phyloP scores from a whole-genome alignment of 768 basidiomycete species.

The Russula foetens region DNA sequence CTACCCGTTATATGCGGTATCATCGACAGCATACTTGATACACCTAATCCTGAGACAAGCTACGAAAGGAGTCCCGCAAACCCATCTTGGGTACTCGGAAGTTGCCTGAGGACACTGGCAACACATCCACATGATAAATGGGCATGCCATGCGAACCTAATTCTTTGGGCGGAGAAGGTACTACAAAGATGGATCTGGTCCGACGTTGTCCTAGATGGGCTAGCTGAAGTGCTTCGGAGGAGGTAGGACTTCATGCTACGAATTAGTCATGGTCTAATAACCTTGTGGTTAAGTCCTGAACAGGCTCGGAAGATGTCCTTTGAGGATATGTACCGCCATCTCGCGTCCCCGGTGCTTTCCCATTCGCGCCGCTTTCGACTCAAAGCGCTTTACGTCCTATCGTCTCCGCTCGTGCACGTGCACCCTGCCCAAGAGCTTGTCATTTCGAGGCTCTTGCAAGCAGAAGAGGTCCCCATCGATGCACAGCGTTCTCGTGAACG shows the following conservation, averaged over 20 bases:
- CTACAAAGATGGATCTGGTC: conserved; percentile 52
- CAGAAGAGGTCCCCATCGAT: conserved; percentile 75
- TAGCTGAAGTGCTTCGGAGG: conserved; percentile 40
- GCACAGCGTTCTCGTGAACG: conserved; percentile 79
- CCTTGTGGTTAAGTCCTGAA: conserved; percentile 12
- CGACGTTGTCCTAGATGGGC: conserved; percentile 43
- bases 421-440: conserved; percentile 42
- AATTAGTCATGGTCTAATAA: conserved; percentile 1
- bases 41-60: conserved; percentile 22
- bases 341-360: conserved; percentile 56
- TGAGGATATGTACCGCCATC: conserved; percentile 40
- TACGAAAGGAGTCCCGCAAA: conserved; percentile 32
- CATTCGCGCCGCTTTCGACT: conserved; percentile 63
- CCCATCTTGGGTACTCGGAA: conserved; percentile 48
- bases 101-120: conserved; percentile 49
- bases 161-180: conserved; percentile 39
- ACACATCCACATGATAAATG: conserved; percentile 38
- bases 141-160: conserved; percentile 39
- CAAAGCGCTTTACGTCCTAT: conserved; percentile 54
- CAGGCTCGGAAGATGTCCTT: conserved; percentile 25
- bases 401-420: conserved; percentile 40
- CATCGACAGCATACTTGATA: conserved; percentile 34
- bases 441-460: conserved; percentile 60
- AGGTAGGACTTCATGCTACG: conserved; percentile 31
- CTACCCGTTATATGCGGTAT: conserved; percentile 37